Evolutionary conservation across 768 basidiomycete species (phyloP).

Genomic region (Tricholoma matsutake): DNA sequence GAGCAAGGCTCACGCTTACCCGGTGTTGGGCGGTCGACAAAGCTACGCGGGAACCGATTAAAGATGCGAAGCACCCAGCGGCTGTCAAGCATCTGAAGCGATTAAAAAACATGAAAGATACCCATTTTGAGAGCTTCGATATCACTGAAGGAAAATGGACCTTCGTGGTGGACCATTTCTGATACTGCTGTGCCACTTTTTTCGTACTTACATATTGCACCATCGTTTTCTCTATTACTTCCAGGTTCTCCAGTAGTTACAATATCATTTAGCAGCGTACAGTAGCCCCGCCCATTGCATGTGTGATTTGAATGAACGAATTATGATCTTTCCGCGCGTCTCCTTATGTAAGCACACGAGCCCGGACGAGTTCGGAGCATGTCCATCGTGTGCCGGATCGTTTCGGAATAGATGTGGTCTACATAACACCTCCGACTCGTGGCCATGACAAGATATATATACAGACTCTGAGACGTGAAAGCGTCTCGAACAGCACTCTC

Average conservation of each 20-base stretch:
- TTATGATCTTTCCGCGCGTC: not conserved
- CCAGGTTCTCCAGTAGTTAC: constrained; percentile 13
- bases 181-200: constrained; percentile 17
- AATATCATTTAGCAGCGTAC: constrained; percentile 3
- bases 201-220: constrained; percentile 1
- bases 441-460: too few relatives aligned
- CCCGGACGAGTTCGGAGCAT: too few relatives aligned
- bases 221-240: not conserved
- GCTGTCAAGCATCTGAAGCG: constrained; percentile 75
- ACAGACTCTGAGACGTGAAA: too few relatives aligned
- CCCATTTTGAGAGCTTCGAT: constrained; percentile 80
- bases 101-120: constrained; percentile 81
- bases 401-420: too few relatives aligned
- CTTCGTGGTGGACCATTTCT: constrained; percentile 94
- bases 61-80: constrained; percentile 68
- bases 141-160: constrained; percentile 84
- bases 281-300: constrained; percentile 2
- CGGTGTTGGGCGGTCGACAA: constrained; percentile 90
- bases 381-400: too few relatives aligned
- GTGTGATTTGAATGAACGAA: not conserved
- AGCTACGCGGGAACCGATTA: constrained; percentile 86
- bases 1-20: constrained; percentile 71
- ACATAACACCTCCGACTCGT: too few relatives aligned
- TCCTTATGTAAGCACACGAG: not conserved
- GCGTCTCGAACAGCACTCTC: not conserved